A percentile compares a stretch with the other conserved stretches of the same genome.
Evolutionary conservation across 495 filamentous ascomycete genomes (phyloP).

Genomic region (Hypoxylon trugodes): DNA sequence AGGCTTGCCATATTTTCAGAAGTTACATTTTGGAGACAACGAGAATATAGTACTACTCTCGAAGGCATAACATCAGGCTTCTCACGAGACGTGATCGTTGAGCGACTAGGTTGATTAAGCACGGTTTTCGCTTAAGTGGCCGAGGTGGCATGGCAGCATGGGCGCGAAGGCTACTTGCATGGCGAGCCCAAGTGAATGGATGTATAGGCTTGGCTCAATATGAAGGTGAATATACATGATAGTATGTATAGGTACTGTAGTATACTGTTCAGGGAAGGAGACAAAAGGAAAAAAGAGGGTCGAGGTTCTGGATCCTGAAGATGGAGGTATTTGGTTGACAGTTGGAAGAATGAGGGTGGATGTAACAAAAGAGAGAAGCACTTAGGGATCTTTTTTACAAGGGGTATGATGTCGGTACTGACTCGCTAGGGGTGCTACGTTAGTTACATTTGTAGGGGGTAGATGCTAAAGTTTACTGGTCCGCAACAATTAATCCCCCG

Average conservation of each 20-base stretch:
- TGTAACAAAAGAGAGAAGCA: neutral
- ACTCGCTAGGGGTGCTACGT: neutral
- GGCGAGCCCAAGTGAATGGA: conserved; percentile 15
- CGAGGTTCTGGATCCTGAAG: conserved; percentile 22
- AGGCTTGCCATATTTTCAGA: conserved; percentile 6
- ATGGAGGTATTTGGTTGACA: conserved; percentile 19
- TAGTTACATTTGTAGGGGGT: neutral
- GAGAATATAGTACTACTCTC: conserved; percentile 18
- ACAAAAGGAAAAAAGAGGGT: conserved; percentile 6
- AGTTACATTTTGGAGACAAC: conserved; percentile 31
- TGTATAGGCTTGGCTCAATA: conserved; percentile 16
- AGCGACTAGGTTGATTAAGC: conserved; percentile 19
- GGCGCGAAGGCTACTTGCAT: conserved; percentile 24
- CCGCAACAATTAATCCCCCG: conserved; percentile 19
- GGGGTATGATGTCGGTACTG: conserved; percentile 2
- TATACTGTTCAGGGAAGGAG: conserved; percentile 23
- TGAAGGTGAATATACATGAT: conserved; percentile 6
- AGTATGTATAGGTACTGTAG: no score
- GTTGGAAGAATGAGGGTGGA: conserved; percentile 9
- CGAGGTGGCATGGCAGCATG: conserved; percentile 7
- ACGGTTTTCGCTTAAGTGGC: conserved; percentile 4
- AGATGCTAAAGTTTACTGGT: neutral
- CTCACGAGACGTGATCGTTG: conserved; percentile 7
- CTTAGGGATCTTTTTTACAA: neutral
- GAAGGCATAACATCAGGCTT: conserved; percentile 14